Evolutionary conservation across 495 filamentous ascomycete species (phyloP).

Genomic region (Xylaria nigripes): DNA sequence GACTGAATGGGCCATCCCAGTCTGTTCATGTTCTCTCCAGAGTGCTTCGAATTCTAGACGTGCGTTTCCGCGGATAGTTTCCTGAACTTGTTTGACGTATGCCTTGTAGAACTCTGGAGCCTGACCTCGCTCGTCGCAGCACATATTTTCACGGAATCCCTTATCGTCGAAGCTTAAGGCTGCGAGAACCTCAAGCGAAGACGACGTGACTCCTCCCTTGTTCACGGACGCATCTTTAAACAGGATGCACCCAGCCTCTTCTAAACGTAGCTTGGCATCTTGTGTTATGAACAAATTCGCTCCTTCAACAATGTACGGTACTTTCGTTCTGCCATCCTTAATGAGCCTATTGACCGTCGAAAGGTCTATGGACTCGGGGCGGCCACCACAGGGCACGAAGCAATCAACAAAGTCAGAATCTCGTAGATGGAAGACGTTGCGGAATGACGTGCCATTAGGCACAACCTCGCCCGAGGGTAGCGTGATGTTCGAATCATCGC

Average conservation of each 20-base stretch:
- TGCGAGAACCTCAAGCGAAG: slow-evolving; percentile 90
- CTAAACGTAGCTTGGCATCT: slow-evolving; percentile 90
- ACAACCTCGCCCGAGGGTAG: slow-evolving; percentile 81
- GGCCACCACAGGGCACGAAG: slow-evolving; percentile 94
- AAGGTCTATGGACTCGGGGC: slow-evolving; percentile 94
- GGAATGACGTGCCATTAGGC: slow-evolving; percentile 88
- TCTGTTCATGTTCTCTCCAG: slow-evolving; percentile 86
- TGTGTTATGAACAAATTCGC: slow-evolving; percentile 99
- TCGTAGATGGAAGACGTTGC: slow-evolving; percentile 92
- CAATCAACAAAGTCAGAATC: slow-evolving; percentile 65
- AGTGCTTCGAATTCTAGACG: slow-evolving; percentile 93
- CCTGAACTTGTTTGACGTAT: slow-evolving; percentile 89
- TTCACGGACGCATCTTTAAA: slow-evolving; percentile 98
- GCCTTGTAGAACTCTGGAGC: slow-evolving; percentile 82
- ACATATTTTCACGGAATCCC: slow-evolving; percentile 89
- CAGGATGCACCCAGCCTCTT: slow-evolving; percentile 84
- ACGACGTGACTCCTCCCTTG: slow-evolving; percentile 98
- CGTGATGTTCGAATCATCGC: slow-evolving; percentile 79
- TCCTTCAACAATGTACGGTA: slow-evolving; percentile 95
- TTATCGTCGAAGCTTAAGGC: slow-evolving; percentile 87
- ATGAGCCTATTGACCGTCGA: slow-evolving; percentile 79
- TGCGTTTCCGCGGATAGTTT: slow-evolving; percentile 81
- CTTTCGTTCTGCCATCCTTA: slow-evolving; percentile 66
- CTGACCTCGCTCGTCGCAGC: slow-evolving; percentile 65
- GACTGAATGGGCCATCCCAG: slow-evolving; percentile 66